Conservation (phyloP, 352 stramenopile species). For the Pseudoperonospora humuli region DNA sequence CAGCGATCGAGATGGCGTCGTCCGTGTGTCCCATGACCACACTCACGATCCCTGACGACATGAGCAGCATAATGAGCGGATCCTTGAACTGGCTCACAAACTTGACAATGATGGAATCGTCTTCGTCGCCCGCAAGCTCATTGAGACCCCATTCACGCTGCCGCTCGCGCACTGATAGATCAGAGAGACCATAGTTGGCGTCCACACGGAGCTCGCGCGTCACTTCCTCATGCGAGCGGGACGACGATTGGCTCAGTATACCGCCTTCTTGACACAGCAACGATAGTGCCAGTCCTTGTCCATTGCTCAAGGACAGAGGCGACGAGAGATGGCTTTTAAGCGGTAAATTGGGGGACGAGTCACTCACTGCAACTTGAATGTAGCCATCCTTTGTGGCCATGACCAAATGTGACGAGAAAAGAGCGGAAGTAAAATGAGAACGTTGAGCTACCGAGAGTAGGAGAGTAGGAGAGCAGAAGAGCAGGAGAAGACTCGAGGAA, state of each 20-base stretch:
- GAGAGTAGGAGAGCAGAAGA: too few relatives aligned
- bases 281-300: slow-evolving; percentile 15
- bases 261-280: slow-evolving; percentile 11
- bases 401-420: too few relatives aligned
- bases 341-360: too few relatives aligned
- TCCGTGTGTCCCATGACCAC: slow-evolving; percentile 90
- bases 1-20: slow-evolving; percentile 93
- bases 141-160: slow-evolving; percentile 68
- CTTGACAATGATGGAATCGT: slow-evolving; percentile 85
- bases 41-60: slow-evolving; percentile 88
- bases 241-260: slow-evolving; percentile 31
- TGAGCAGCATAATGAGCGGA: slow-evolving; percentile 93
- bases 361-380: too few relatives aligned
- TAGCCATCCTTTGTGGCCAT: too few relatives aligned
- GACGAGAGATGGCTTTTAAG: too few relatives aligned
- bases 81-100: slow-evolving; percentile 95
- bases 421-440: too few relatives aligned
- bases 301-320: too few relatives aligned
- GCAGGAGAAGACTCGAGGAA: too few relatives aligned
- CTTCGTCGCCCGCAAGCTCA: slow-evolving; percentile 59
- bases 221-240: slow-evolving; percentile 46
- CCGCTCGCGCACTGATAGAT: slow-evolving; percentile 45
- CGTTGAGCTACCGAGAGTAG: too few relatives aligned
- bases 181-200: slow-evolving; percentile 46
- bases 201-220: slow-evolving; percentile 61